phyloP scores from a whole-genome alignment of 1,284 basidiomycete species.

The Meripilus lineatus region DNA sequence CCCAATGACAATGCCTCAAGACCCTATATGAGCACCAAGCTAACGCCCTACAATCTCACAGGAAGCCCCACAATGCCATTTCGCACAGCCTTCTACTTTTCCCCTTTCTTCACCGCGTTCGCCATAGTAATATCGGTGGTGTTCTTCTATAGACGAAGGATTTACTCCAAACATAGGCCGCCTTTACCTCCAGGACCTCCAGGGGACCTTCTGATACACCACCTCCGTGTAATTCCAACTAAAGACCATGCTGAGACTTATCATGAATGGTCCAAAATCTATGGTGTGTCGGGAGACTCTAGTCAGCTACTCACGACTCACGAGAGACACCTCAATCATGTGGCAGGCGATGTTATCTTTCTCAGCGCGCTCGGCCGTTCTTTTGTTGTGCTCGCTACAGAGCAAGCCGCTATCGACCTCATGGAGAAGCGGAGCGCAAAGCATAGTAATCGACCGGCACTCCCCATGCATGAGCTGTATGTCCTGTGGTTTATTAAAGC shows the following conservation, averaged over 20 bases:
- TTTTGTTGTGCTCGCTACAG: constrained; percentile 15
- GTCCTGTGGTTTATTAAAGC: constrained; percentile 1
- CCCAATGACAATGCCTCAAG: too few relatives aligned
- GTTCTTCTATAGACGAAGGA: too few relatives aligned
- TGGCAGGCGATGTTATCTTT: neutral
- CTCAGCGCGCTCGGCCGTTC: constrained; percentile 27
- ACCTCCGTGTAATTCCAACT: constrained; percentile 8
- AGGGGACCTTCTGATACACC: constrained; percentile 7
- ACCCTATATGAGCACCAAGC: too few relatives aligned
- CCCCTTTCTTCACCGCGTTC: too few relatives aligned
- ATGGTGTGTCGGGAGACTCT: neutral
- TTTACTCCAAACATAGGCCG: too few relatives aligned
- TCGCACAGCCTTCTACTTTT: too few relatives aligned
- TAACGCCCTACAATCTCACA: too few relatives aligned
- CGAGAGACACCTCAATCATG: neutral
- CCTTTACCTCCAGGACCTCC: constrained; percentile 11
- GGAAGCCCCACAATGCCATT: too few relatives aligned
- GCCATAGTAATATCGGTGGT: too few relatives aligned
- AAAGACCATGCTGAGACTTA: constrained; percentile 3
- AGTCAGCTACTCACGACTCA: neutral
- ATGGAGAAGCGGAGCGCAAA: constrained; percentile 43
- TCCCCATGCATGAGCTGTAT: constrained; percentile 3
- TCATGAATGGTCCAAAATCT: constrained; percentile 4
- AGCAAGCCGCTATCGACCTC: constrained; percentile 43
- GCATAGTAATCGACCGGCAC: constrained; percentile 32